phyloP scores from a whole-genome alignment of 768 basidiomycete genomes.

The Imleria badia region DNA sequence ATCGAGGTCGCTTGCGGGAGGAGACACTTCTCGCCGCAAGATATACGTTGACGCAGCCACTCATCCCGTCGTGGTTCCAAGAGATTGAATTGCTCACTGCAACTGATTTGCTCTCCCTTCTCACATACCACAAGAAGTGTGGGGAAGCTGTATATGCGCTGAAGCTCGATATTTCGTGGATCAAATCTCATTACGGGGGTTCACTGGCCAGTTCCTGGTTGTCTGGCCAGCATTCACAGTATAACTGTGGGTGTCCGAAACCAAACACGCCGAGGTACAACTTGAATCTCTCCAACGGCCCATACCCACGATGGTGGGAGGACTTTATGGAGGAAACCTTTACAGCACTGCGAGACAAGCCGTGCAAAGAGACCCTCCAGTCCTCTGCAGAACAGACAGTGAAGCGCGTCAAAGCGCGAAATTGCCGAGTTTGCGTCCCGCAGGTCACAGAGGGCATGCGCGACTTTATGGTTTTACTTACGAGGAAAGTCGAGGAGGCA shows the following conservation, averaged over 20 bases:
- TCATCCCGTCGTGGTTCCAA: conserved; percentile 22
- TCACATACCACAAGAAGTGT: conserved; percentile 22
- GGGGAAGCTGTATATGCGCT: conserved; percentile 7
- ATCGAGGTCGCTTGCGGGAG: not conserved
- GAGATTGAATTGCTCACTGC: conserved; percentile 30
- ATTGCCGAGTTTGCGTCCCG: too few species aligned
- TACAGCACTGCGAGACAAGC: not conserved
- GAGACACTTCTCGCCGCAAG: too few species aligned
- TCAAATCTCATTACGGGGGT: too few species aligned
- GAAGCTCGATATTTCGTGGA: too few species aligned
- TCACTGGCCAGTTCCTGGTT: too few species aligned
- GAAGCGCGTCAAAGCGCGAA: too few species aligned
- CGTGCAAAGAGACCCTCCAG: not conserved
- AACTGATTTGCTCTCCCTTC: conserved; percentile 22
- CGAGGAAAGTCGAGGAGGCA: too few species aligned
- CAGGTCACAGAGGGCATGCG: not conserved
- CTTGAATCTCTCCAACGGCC: too few species aligned
- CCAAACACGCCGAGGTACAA: too few species aligned
- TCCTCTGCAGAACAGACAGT: not conserved
- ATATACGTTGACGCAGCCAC: conserved; percentile 9
- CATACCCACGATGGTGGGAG: conserved; percentile 21
- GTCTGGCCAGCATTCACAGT: too few species aligned
- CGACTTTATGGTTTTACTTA: not conserved
- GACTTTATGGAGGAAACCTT: conserved; percentile 4
- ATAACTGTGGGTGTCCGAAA: too few species aligned